These are phyloP conservation scores for Berberis vulgaris DNA, from an alignment of 164 flowering plant genomes.

Conservation along the genomic window DNA sequence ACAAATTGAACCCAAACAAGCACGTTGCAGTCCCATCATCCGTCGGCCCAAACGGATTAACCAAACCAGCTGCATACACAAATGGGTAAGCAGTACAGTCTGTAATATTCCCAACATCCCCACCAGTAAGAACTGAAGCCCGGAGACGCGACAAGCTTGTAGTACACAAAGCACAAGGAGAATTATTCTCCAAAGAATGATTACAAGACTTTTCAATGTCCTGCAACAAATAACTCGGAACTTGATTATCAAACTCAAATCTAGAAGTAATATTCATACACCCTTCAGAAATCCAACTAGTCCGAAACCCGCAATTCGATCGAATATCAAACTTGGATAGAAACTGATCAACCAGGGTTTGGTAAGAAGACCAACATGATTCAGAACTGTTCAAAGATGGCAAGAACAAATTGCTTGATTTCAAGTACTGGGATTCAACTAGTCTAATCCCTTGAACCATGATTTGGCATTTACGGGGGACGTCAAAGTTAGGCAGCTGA, in stretches of 20 bases:
- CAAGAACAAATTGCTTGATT: conserved; percentile 26
- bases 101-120: conserved; percentile 29
- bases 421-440: conserved; percentile 41
- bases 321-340: conserved; percentile 25
- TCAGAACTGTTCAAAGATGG: conserved; percentile 37
- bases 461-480: conserved; percentile 26
- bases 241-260: conserved; percentile 29
- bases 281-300: conserved; percentile 35
- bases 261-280: conserved; percentile 52
- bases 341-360: conserved; percentile 16
- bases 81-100: conserved; percentile 30
- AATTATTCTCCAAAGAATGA: conserved; percentile 31
- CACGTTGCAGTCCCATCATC: conserved; percentile 36
- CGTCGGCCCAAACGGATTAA: conserved; percentile 32
- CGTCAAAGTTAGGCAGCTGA: background rate
- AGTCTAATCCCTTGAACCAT: conserved; percentile 34
- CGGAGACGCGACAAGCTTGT: conserved; percentile 21
- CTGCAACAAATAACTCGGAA: conserved; percentile 16
- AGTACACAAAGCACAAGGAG: conserved; percentile 40
- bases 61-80: conserved; percentile 34
- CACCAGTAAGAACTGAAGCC: conserved; percentile 22
- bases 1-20: conserved; percentile 27
- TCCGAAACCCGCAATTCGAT: conserved; percentile 37
- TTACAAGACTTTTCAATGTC: conserved; percentile 28
- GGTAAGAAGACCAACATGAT: conserved; percentile 43